Base-by-base conservation (phyloP, 31 red algal genomes). In the Endocladia muricata region DNA sequence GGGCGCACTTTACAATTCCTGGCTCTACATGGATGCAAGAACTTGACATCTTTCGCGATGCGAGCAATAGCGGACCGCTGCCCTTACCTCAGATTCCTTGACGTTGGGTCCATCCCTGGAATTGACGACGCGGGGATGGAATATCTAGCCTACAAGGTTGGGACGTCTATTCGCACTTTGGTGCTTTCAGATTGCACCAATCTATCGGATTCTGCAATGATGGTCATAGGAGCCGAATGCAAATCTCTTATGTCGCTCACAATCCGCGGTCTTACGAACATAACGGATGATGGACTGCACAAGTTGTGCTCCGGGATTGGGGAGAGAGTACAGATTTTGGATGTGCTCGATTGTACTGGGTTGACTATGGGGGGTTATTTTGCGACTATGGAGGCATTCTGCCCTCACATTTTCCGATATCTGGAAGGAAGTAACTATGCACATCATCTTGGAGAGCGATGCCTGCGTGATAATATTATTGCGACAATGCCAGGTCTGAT, bases 381-480 rank as follows among this genome's bases (percentile, higher is more conserved):
- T 41, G 48, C 73, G 6, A 78, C 64, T 4, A 72, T 87, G 65
- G 61, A 77, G 54, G 55, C 65, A n/a, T 68, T 74, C 42, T 87
- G 83, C 52, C 83, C 83, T 4, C 61, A 78, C 54, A 57, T 87
- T 13, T 87, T 79, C 26, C 60, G 55, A 37, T 72, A 70, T 33
- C 34, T 87, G 65, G 70, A 78, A 62, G 73, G 73, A 7, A 73
- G 67, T 61, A 69, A 78, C 36, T 76, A 69, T 33, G 61, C 58
- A 37, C 47, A 68, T 33, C 64, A 63, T 51, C 58, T 78, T 9
- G 83, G 73, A 15, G 72, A 70, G 47, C 40, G 73, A 28, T 77
- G 65, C 54, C 37, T 87, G 22, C 72, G 83, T 11, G 83, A 87
- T 35, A 77, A 68, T 41, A 87, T 87, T 55, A 87, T 87, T 60